These are phyloP conservation scores for Aspergillus egyptiacus DNA, from an alignment of 495 filamentous ascomycete species.

Conservation along the genomic window DNA sequence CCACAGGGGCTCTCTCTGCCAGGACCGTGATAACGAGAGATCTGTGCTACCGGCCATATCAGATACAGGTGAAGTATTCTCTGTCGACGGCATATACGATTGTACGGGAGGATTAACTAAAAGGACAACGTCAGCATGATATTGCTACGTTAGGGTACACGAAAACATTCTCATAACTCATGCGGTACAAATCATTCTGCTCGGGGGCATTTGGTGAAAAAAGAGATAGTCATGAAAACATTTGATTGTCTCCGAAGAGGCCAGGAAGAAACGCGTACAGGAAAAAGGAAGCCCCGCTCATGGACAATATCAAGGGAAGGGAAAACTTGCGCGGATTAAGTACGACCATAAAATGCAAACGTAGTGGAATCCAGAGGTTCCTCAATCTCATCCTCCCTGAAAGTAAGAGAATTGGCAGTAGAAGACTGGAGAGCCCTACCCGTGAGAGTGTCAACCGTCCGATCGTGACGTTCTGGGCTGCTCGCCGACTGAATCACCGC, in stretches of 20 bases:
- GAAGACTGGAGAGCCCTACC: constrained; percentile 33
- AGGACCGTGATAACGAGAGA: constrained; percentile 20
- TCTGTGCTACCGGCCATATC: constrained; percentile 20
- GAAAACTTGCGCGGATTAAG: background rate
- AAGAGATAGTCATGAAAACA: background rate
- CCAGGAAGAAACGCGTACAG: background rate
- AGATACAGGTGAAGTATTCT: constrained; percentile 25
- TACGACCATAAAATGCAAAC: background rate
- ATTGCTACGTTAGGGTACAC: constrained; percentile 24
- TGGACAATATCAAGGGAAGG: background rate
- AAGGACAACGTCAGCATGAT: constrained; percentile 27
- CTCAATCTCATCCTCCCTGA: constrained; percentile 38
- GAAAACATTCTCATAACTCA: background rate
- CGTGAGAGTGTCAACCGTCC: background rate
- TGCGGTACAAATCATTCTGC: background rate
- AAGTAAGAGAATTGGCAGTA: constrained; percentile 23
- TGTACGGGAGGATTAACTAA: constrained; percentile 23
- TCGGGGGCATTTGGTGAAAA: background rate
- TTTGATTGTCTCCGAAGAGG: too few species aligned
- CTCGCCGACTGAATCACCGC: constrained; percentile 15
- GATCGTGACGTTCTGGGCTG: constrained; percentile 20
- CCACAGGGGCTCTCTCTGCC: constrained; percentile 38
- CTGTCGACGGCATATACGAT: constrained; percentile 7
- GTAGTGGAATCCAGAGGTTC: constrained; percentile 21
- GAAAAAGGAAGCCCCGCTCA: constrained; percentile 1